phyloP scores from a whole-genome alignment of 2,329 filamentous ascomycete species.

The Fusarium nelsonii region DNA sequence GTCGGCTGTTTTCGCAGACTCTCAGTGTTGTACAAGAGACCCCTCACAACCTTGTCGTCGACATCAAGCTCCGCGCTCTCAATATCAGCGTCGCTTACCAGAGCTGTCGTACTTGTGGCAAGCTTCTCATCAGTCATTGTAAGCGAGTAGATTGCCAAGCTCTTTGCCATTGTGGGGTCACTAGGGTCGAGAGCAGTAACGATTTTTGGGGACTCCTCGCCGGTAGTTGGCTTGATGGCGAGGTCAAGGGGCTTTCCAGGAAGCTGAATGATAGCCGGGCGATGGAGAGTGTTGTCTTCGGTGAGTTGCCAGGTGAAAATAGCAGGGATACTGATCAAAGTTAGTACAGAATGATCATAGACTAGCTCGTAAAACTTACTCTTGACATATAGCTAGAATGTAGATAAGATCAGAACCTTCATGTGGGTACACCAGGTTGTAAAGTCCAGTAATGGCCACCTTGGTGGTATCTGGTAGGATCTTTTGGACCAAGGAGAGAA shows the following conservation, averaged over 20 bases:
- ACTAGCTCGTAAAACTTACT: slow-evolving; percentile 57
- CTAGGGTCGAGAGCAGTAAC: slow-evolving; percentile 57
- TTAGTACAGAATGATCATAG: slow-evolving; percentile 28
- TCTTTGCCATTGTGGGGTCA: slow-evolving; percentile 46
- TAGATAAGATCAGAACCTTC: slow-evolving; percentile 48
- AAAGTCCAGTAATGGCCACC: slow-evolving; percentile 62
- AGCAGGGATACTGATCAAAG: slow-evolving; percentile 64
- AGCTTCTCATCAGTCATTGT: slow-evolving; percentile 51
- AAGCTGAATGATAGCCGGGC: slow-evolving; percentile 63
- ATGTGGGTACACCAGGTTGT: slow-evolving; percentile 52
- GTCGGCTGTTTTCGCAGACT: slow-evolving; percentile 60
- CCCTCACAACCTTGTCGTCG: slow-evolving; percentile 54
- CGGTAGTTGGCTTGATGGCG: slow-evolving; percentile 45
- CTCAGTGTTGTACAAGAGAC: slow-evolving; percentile 61
- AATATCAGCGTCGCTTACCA: slow-evolving; percentile 44
- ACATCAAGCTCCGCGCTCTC: slow-evolving; percentile 53
- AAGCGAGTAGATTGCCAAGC: slow-evolving; percentile 51
- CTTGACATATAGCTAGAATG: slow-evolving; percentile 68
- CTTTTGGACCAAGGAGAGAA: slow-evolving; percentile 60
- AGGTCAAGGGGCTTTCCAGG: slow-evolving; percentile 75
- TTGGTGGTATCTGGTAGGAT: slow-evolving; percentile 55
- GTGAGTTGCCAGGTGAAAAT: slow-evolving; percentile 74
- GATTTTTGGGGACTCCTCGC: slow-evolving; percentile 48
- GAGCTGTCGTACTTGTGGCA: slow-evolving; percentile 46
- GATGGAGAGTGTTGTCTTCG: slow-evolving; percentile 61